A percentile compares a stretch with the other conserved stretches of the same genome.
phyloP scores from a whole-genome alignment of 495 filamentous ascomycete species.

The Daldinia decipiens region DNA sequence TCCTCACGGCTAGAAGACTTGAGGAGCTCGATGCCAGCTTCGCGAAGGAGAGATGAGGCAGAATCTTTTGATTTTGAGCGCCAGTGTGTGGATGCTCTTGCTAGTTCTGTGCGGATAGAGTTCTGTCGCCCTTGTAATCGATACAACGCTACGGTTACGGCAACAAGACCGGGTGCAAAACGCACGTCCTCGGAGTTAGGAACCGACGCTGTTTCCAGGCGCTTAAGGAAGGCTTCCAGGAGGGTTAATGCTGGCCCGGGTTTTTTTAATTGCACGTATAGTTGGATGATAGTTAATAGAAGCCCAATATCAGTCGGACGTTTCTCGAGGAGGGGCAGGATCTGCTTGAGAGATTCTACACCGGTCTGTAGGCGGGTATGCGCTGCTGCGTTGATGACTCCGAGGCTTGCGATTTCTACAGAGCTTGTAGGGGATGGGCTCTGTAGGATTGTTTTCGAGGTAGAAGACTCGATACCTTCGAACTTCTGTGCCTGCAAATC shows the following conservation, averaged over 20 bases:
- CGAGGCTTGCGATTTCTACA: slow-evolving; percentile 68
- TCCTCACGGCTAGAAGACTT: slow-evolving; percentile 75
- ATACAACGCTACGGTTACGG: slow-evolving; percentile 85
- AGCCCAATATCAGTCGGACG: slow-evolving; percentile 86
- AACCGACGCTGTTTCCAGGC: slow-evolving; percentile 73
- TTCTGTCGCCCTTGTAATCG: slow-evolving; percentile 78
- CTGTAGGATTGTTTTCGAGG: slow-evolving; percentile 64
- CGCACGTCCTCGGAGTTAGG: slow-evolving; percentile 70
- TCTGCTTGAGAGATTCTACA: slow-evolving; percentile 74
- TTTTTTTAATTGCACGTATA: slow-evolving; percentile 81
- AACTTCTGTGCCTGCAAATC: slow-evolving; percentile 85
- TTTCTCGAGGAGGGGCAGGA: slow-evolving; percentile 78
- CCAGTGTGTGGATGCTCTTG: slow-evolving; percentile 88
- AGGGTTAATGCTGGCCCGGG: slow-evolving; percentile 77
- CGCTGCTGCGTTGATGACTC: slow-evolving; percentile 84
- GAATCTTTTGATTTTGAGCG: slow-evolving; percentile 57
- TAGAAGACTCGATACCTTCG: slow-evolving; percentile 73
- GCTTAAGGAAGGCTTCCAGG: slow-evolving; percentile 77
- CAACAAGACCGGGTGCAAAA: slow-evolving; percentile 86
- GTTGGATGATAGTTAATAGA: slow-evolving; percentile 82
- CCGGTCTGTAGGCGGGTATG: slow-evolving; percentile 70
- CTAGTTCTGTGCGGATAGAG: slow-evolving; percentile 75
- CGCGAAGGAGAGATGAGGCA: slow-evolving; percentile 71
- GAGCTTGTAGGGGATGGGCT: slow-evolving; percentile 63
- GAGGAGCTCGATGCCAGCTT: slow-evolving; percentile 82